A percentile compares a stretch with the other conserved stretches of the same genome.
Evolutionary conservation across 2,329 filamentous ascomycete genomes (phyloP).

Genomic region (Tympanopsis confertula): DNA sequence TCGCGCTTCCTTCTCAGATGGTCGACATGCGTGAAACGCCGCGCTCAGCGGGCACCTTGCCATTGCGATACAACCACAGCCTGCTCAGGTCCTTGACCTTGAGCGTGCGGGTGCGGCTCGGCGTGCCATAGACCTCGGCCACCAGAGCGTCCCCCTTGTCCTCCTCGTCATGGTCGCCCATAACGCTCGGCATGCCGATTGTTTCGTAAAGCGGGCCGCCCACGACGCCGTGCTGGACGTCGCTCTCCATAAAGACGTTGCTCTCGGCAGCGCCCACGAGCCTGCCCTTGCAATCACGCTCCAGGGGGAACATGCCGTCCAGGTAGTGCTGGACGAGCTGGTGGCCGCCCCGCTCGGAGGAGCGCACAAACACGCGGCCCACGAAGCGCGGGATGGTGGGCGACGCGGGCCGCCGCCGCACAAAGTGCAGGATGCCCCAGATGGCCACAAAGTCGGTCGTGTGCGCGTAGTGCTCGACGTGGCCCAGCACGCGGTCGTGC

Average conservation of each 20-base stretch:
- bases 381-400: conserved; percentile 46
- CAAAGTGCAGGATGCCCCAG: conserved; percentile 64
- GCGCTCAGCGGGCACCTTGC: conserved; percentile 33
- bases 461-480: conserved; percentile 75
- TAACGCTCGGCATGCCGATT: conserved; percentile 10
- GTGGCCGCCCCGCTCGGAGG: conserved; percentile 37
- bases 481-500: conserved; percentile 42
- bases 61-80: conserved; percentile 52
- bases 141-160: conserved; percentile 5
- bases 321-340: conserved; percentile 51
- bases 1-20: background rate
- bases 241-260: conserved; percentile 50
- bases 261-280: conserved; percentile 12
- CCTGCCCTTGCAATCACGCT: conserved; percentile 17
- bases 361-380: conserved; percentile 46
- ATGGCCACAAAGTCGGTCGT: conserved; percentile 61
- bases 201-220: conserved; percentile 21
- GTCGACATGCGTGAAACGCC: background rate
- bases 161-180: conserved; percentile 13
- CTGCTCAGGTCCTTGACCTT: conserved; percentile 50
- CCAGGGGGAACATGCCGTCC: conserved; percentile 47
- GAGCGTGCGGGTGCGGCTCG: conserved; percentile 17
- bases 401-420: conserved; percentile 25
- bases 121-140: conserved; percentile 7
- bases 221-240: conserved; percentile 33